A percentile compares a stretch with the other conserved stretches of the same genome.
phyloP scores from a whole-genome alignment of 2,329 filamentous ascomycete species.

The Apiospora aurea region DNA sequence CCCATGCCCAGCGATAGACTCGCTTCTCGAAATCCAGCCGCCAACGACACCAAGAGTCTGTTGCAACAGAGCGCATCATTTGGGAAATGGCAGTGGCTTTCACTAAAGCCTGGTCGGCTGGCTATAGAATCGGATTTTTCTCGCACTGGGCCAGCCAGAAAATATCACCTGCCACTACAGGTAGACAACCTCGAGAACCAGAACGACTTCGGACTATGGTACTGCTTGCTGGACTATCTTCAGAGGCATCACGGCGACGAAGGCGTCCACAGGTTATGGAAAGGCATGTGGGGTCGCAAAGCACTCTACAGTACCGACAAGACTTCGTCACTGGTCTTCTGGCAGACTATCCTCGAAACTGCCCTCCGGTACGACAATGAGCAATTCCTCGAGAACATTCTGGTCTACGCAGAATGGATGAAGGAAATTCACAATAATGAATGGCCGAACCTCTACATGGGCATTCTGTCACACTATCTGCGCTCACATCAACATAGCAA shows the following conservation, averaged over 20 bases:
- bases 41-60: background rate
- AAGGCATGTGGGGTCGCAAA: slow-evolving; percentile 43
- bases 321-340: slow-evolving; percentile 38
- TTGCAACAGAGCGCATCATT: slow-evolving; percentile 29
- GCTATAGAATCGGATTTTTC: slow-evolving; percentile 42
- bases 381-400: slow-evolving; percentile 44
- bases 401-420: slow-evolving; percentile 53
- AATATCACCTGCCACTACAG: slow-evolving; percentile 33
- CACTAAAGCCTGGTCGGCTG: slow-evolving; percentile 37
- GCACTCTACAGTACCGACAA: slow-evolving; percentile 36
- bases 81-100: slow-evolving; percentile 37
- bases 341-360: slow-evolving; percentile 42
- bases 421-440: slow-evolving; percentile 44
- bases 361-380: slow-evolving; percentile 41
- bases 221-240: slow-evolving; percentile 40
- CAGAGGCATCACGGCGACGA: slow-evolving; percentile 39
- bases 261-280: slow-evolving; percentile 40
- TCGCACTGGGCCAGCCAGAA: slow-evolving; percentile 36
- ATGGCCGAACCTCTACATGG: slow-evolving; percentile 61
- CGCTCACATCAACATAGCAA: slow-evolving; percentile 45
- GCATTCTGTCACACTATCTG: slow-evolving; percentile 53
- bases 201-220: slow-evolving; percentile 42
- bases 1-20: background rate
- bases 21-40: background rate
- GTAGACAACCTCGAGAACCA: slow-evolving; percentile 38